Percentiles rank a stretch among this genome's conserved stretches.
These are phyloP conservation scores for Harringtonia lauricola DNA, from an alignment of 2,329 filamentous ascomycete genomes.

Conservation along the genomic window DNA sequence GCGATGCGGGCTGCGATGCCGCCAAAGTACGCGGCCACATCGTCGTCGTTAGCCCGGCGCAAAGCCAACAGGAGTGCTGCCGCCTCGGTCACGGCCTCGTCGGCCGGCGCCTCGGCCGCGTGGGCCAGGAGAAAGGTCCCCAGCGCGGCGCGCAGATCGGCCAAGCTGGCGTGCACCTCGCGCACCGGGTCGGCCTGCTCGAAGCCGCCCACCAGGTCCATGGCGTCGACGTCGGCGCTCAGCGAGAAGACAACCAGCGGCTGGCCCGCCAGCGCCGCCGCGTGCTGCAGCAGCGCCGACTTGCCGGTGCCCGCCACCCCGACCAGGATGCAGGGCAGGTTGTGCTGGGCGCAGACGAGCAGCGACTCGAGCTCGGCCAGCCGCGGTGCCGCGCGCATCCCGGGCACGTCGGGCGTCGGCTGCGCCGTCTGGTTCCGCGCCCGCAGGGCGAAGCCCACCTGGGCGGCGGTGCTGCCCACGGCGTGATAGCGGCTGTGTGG, in stretches of 20 bases:
- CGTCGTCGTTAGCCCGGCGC: slow-evolving; percentile 38
- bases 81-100: slow-evolving; percentile 16
- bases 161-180: slow-evolving; percentile 51
- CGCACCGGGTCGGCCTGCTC: slow-evolving; percentile 83
- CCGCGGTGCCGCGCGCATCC: slow-evolving; percentile 39
- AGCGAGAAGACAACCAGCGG: slow-evolving; percentile 73
- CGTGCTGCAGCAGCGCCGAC: slow-evolving; percentile 64
- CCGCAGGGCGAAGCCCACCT: slow-evolving; percentile 70
- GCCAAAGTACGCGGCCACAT: slow-evolving; percentile 30
- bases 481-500: slow-evolving; percentile 62
- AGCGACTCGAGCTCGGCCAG: slow-evolving; percentile 73
- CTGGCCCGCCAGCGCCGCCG: slow-evolving; percentile 70
- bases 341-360: slow-evolving; percentile 75
- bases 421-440: slow-evolving; percentile 45
- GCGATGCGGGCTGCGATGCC: slow-evolving; percentile 27
- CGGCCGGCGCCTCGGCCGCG: too few species aligned
- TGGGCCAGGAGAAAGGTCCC: slow-evolving; percentile 36
- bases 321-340: slow-evolving; percentile 81
- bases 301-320: slow-evolving; percentile 83
- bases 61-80: too few species aligned
- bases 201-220: slow-evolving; percentile 94
- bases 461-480: slow-evolving; percentile 52
- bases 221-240: slow-evolving; percentile 91
- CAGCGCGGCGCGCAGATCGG: slow-evolving; percentile 25
- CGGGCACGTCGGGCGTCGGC: slow-evolving; percentile 34